Evolutionary conservation across 2,329 filamentous ascomycete species (phyloP).

Genomic region (Samsoniella hepiali): DNA sequence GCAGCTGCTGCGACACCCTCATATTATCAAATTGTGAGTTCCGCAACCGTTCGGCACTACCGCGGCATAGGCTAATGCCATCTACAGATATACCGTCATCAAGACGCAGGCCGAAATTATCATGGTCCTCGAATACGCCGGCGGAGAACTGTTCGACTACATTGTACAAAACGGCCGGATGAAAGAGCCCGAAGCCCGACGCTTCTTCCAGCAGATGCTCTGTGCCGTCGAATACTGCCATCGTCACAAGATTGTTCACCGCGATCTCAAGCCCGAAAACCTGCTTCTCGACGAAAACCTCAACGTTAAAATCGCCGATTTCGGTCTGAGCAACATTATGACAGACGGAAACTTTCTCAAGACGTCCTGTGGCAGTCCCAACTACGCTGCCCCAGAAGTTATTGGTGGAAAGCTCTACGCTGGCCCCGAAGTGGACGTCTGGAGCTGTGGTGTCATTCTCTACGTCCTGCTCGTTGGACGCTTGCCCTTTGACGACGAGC

Average conservation of each 20-base stretch:
- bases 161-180: constrained; percentile 92
- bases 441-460: constrained; percentile 92
- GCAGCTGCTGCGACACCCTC: constrained; percentile 89
- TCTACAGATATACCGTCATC: constrained; percentile 82
- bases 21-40: constrained; percentile 94
- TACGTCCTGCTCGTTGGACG: constrained; percentile 79
- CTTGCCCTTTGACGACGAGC: constrained; percentile 95
- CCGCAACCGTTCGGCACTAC: not conserved
- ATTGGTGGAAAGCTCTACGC: constrained; percentile 98
- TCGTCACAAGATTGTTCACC: constrained; percentile 96
- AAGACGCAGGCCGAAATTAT: constrained; percentile 93
- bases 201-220: constrained; percentile 99
- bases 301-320: constrained; percentile 99
- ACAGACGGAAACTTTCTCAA: constrained; percentile 98
- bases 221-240: constrained; percentile 99
- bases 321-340: constrained; percentile 99
- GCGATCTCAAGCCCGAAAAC: constrained; percentile 97
- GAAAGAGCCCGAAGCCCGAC: constrained; percentile 85
- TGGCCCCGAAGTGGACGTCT: constrained; percentile 95
- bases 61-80: not conserved
- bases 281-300: constrained; percentile 89
- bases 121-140: constrained; percentile 98
- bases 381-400: constrained; percentile 96
- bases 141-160: constrained; percentile 95
- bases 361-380: constrained; percentile 96